Conservation (phyloP, 139 green algal genomes). For the Chlamydomonas asymmetrica region DNA sequence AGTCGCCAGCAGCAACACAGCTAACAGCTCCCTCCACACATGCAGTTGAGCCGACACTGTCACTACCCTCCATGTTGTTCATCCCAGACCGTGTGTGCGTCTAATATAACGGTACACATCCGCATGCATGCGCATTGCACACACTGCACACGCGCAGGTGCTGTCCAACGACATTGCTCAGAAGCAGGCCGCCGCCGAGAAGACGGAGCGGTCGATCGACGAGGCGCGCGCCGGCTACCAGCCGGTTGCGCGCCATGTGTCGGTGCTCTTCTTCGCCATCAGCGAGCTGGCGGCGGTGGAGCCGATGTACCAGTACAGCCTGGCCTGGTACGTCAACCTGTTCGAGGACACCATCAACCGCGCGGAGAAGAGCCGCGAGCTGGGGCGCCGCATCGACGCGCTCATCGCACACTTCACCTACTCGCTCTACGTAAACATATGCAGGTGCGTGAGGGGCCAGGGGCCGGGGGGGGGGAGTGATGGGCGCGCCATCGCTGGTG, state of each 20-base stretch:
- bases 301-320: constrained; percentile 75
- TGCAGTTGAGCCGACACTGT: too few species aligned
- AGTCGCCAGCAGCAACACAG: too few species aligned
- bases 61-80: too few species aligned
- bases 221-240: constrained; percentile 59
- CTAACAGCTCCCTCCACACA: too few species aligned
- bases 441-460: constrained; percentile 46
- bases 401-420: constrained; percentile 64
- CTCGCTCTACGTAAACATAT: constrained; percentile 69
- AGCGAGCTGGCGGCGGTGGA: constrained; percentile 64
- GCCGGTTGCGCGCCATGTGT: constrained; percentile 47
- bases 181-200: constrained; percentile 73
- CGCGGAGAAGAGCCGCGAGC: constrained; percentile 44
- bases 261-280: constrained; percentile 73
- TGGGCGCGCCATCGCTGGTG: too few species aligned
- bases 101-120: too few species aligned
- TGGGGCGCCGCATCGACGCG: constrained; percentile 43
- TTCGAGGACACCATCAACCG: constrained; percentile 51
- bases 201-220: constrained; percentile 76
- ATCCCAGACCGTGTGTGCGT: too few species aligned
- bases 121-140: too few species aligned
- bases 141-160: too few species aligned
- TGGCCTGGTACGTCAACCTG: constrained; percentile 58
- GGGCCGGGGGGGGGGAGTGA: too few species aligned
- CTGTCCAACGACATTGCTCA: constrained; percentile 67